Percentiles rank a stretch among this genome's conserved stretches.
These are phyloP conservation scores for Cutaneotrichosporon sp. DNA, from an alignment of 1,284 basidiomycete genomes.

Conservation along the genomic window DNA sequence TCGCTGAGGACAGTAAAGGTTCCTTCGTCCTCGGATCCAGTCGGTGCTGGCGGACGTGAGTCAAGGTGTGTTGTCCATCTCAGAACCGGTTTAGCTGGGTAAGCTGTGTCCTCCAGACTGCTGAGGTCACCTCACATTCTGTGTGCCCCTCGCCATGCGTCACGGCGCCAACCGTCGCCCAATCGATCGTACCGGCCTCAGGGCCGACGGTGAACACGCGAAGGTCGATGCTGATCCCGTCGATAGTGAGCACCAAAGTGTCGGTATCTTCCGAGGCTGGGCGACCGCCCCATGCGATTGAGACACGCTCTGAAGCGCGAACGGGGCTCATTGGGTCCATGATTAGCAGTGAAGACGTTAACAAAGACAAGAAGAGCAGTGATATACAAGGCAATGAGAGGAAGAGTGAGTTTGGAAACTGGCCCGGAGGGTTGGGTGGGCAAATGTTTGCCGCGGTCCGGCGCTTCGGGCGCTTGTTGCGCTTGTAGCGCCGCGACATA, in stretches of 20 bases:
- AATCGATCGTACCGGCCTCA: slow-evolving; percentile 24
- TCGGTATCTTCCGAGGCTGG: slow-evolving; percentile 33
- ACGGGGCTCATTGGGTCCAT: slow-evolving; percentile 21
- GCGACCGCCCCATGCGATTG: slow-evolving; percentile 33
- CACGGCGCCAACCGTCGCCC: slow-evolving; percentile 26
- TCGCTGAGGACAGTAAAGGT: slow-evolving; percentile 25
- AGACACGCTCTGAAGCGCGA: slow-evolving; percentile 32
- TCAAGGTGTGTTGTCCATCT: slow-evolving; percentile 33
- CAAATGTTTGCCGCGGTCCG: too few relatives aligned
- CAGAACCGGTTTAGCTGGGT: slow-evolving; percentile 23
- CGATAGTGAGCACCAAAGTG: slow-evolving; percentile 37
- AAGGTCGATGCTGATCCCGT: slow-evolving; percentile 32
- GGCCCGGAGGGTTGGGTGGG: too few relatives aligned
- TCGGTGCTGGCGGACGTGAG: slow-evolving; percentile 17
- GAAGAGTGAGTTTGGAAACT: too few relatives aligned
- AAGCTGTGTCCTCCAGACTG: not conserved
- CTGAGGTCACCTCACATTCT: slow-evolving; percentile 16
- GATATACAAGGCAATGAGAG: too few relatives aligned
- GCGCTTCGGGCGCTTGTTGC: too few relatives aligned
- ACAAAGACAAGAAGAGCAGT: not conserved
- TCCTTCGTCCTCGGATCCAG: slow-evolving; percentile 25
- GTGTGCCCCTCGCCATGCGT: slow-evolving; percentile 17
- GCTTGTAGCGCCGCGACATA: too few relatives aligned
- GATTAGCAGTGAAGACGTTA: not conserved
- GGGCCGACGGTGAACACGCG: slow-evolving; percentile 24